Conservation (phyloP, 1,139 yeast species). For the Ogataea hybrid region DNA sequence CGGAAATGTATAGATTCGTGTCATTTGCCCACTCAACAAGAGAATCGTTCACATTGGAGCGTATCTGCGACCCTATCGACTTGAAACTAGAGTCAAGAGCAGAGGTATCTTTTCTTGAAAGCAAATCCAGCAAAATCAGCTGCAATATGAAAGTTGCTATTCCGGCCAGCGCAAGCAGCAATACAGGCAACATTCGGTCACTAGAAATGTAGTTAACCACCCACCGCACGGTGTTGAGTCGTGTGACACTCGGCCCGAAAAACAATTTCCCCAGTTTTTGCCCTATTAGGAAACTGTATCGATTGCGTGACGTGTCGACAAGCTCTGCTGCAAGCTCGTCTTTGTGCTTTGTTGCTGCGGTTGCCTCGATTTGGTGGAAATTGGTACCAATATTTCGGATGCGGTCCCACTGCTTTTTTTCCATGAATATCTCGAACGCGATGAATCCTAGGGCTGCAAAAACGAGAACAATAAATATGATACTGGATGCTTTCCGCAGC, state of each 20-base stretch:
- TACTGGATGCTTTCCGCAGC: conserved; percentile 36
- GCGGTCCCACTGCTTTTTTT: conserved; percentile 50
- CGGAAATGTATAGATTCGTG: conserved; percentile 46
- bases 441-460: conserved; percentile 39
- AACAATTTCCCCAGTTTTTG: conserved; percentile 13
- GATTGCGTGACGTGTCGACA: conserved; percentile 29
- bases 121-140: conserved; percentile 1
- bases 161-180: conserved; percentile 50
- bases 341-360: conserved; percentile 7
- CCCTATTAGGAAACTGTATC: conserved; percentile 24
- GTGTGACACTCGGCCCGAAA: conserved; percentile 15
- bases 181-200: conserved; percentile 41
- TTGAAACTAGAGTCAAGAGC: conserved; percentile 14
- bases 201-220: conserved; percentile 49
- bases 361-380: conserved; percentile 5
- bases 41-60: conserved; percentile 21
- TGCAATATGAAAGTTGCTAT: conserved; percentile 45
- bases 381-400: conserved; percentile 31
- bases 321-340: conserved; percentile 24
- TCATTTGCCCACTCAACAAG: conserved; percentile 45
- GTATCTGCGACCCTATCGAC: conserved; percentile 16
- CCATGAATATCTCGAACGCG: conserved; percentile 43
- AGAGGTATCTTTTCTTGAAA: conserved; percentile 8
- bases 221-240: conserved; percentile 41
- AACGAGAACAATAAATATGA: conserved; percentile 40